phyloP scores from a whole-genome alignment of 192 early-diverging fungal species.

The Linnemannia schmuckeri region DNA sequence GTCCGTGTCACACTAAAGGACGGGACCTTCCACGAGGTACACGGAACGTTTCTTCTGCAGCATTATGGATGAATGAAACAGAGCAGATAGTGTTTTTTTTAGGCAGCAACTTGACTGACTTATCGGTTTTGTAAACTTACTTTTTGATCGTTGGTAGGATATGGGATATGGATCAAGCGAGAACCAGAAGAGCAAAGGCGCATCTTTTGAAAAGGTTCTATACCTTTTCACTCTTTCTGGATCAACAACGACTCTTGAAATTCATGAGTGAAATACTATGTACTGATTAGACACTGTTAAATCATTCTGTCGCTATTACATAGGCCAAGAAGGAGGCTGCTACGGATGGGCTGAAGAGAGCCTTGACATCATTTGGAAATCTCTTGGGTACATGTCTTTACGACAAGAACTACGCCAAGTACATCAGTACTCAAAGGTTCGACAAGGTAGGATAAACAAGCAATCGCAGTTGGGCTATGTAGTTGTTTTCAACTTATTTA shows the following conservation, averaged over 20 bases:
- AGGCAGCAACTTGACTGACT: background rate
- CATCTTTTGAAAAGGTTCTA: slow-evolving; percentile 86
- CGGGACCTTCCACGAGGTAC: slow-evolving; percentile 87
- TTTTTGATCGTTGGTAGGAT: slow-evolving; percentile 64
- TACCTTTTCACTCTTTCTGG: background rate
- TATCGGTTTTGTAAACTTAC: background rate
- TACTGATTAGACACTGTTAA: background rate
- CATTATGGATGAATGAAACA: background rate
- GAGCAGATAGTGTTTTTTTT: background rate
- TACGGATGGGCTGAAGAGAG: slow-evolving; percentile 92
- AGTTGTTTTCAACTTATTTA: no score
- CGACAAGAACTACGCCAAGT: slow-evolving; percentile 77
- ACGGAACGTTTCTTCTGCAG: background rate
- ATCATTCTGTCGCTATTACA: background rate
- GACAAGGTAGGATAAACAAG: slow-evolving; percentile 12
- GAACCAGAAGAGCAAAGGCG: slow-evolving; percentile 78
- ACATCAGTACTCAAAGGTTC: slow-evolving; percentile 25
- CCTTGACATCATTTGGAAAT: slow-evolving; percentile 89
- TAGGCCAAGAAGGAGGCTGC: slow-evolving; percentile 91
- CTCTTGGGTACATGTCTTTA: slow-evolving; percentile 88
- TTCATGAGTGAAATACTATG: background rate
- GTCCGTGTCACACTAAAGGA: slow-evolving; percentile 89
- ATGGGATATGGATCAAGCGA: slow-evolving; percentile 89
- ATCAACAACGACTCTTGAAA: background rate
- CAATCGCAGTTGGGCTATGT: background rate